These are phyloP conservation scores for Infundibulicybe gibba DNA, from an alignment of 768 basidiomycete genomes.

Conservation along the genomic window DNA sequence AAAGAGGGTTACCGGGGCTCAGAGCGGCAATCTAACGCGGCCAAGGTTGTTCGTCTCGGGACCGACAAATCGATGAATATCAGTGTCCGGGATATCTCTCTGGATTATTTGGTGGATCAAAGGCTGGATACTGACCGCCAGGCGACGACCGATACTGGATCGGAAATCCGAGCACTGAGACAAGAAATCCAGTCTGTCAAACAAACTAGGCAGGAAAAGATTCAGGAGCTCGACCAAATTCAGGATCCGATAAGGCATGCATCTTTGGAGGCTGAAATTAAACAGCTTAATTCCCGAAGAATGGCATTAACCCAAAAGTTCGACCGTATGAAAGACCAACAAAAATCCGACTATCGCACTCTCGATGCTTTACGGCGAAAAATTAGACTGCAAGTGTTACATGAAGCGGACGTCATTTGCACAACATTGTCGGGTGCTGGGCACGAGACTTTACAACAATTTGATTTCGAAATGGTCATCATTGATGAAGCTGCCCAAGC, in stretches of 20 bases:
- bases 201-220: constrained; percentile 49
- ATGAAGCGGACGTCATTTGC: constrained; percentile 91
- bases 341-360: constrained; percentile 76
- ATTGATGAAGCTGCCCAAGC: constrained; percentile 99
- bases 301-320: constrained; percentile 63
- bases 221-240: constrained; percentile 50
- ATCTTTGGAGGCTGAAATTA: constrained; percentile 69
- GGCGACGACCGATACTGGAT: constrained; percentile 47
- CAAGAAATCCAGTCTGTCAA: constrained; percentile 71
- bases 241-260: constrained; percentile 55
- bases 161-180: constrained; percentile 56
- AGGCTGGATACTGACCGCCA: constrained; percentile 47
- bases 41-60: constrained; percentile 91
- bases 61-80: constrained; percentile 69
- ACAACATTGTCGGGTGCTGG: constrained; percentile 91
- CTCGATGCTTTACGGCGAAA: constrained; percentile 78
- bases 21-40: constrained; percentile 46
- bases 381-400: constrained; percentile 70
- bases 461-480: constrained; percentile 93
- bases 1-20: constrained; percentile 71
- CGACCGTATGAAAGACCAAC: constrained; percentile 78
- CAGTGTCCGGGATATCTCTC: constrained; percentile 79
- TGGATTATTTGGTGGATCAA: constrained; percentile 84
- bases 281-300: constrained; percentile 58
- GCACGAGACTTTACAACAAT: constrained; percentile 76